Evolutionary conservation across 169 alveolate genomes (phyloP).

Genomic region (Eimeria sp.): DNA sequence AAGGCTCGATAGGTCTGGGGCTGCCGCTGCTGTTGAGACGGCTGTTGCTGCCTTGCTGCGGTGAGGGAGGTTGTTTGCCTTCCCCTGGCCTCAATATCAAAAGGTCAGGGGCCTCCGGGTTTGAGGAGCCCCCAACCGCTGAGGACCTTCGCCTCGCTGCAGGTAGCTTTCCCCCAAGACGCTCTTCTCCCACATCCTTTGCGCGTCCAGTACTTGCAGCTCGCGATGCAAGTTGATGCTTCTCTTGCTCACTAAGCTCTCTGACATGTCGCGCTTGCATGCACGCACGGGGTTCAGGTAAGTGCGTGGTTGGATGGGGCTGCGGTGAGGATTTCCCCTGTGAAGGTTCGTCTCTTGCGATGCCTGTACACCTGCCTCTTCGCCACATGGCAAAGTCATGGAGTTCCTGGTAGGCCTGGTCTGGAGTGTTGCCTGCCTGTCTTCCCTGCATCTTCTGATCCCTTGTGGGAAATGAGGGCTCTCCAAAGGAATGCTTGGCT

Average conservation of each 20-base stretch:
- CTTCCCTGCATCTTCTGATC: neutral
- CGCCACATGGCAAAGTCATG: constrained; percentile 18
- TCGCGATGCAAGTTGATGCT: neutral
- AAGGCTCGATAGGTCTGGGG: neutral
- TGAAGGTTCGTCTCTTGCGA: neutral
- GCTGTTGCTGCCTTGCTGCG: neutral
- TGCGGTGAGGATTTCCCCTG: neutral
- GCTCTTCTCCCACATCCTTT: neutral
- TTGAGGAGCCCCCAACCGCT: neutral
- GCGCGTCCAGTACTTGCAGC: neutral
- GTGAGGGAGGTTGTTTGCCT: neutral
- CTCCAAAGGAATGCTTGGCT: neutral
- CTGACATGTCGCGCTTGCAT: neutral
- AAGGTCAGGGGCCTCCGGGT: too few species aligned
- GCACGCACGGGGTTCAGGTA: neutral
- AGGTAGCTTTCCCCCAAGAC: neutral
- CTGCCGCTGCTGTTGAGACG: constrained; percentile 3
- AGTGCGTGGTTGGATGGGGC: neutral
- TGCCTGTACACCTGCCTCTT: constrained; percentile 4
- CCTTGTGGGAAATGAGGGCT: neutral
- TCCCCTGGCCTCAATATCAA: neutral
- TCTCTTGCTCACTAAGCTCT: neutral
- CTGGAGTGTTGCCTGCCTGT: neutral
- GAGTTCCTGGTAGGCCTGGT: neutral
- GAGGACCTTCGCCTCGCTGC: neutral